Conservation (phyloP, 2,329 filamentous ascomycete genomes). For the Penicillium decumbens region DNA sequence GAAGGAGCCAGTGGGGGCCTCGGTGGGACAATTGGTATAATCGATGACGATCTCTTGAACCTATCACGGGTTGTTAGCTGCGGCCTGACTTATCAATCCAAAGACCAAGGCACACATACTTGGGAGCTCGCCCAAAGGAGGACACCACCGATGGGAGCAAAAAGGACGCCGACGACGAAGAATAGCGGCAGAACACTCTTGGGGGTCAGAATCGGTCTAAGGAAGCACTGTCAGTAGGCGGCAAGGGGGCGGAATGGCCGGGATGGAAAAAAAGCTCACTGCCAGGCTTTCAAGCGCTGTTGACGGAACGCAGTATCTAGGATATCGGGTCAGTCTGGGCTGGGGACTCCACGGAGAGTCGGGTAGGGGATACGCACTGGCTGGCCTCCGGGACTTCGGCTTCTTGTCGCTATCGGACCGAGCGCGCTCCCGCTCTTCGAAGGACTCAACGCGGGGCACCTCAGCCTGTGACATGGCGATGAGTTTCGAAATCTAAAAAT, state of each 20-base stretch:
- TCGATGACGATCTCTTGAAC: slow-evolving; percentile 88
- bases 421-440: slow-evolving; percentile 43
- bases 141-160: slow-evolving; percentile 84
- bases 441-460: slow-evolving; percentile 39
- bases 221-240: slow-evolving; percentile 16
- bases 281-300: slow-evolving; percentile 97
- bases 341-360: background rate
- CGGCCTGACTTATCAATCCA: background rate
- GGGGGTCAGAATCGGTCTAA: slow-evolving; percentile 85
- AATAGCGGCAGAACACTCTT: slow-evolving; percentile 91
- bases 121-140: slow-evolving; percentile 79
- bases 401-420: slow-evolving; percentile 58
- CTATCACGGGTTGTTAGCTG: slow-evolving; percentile 42
- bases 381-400: slow-evolving; percentile 85
- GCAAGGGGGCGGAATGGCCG: background rate
- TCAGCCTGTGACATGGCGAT: slow-evolving; percentile 44
- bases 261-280: slow-evolving; percentile 56
- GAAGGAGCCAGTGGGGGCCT: slow-evolving; percentile 48
- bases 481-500: slow-evolving; percentile 2
- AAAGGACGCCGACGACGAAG: slow-evolving; percentile 84
- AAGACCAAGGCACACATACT: slow-evolving; percentile 46
- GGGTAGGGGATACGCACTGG: slow-evolving; percentile 56
- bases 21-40: slow-evolving; percentile 70
- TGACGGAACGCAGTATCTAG: slow-evolving; percentile 94
- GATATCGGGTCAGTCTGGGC: slow-evolving; percentile 12